These are phyloP conservation scores for Peronosclerospora sorghi DNA, from an alignment of 352 stramenopile genomes.

Conservation along the genomic window DNA sequence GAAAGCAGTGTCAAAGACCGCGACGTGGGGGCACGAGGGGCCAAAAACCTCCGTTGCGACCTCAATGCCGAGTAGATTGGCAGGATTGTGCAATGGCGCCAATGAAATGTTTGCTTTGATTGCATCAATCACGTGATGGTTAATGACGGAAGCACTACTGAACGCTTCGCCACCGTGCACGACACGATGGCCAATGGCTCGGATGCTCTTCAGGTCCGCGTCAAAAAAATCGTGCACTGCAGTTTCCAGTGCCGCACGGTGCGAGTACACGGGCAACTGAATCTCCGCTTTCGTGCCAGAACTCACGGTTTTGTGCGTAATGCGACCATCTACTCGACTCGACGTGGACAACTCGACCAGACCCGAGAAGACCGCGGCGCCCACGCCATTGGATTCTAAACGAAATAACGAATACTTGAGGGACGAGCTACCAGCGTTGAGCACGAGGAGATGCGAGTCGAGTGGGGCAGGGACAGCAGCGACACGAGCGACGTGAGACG, in stretches of 20 bases:
- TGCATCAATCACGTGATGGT: conserved; percentile 35
- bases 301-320: conserved; percentile 52
- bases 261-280: conserved; percentile 33
- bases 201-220: conserved; percentile 38
- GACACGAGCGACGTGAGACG: too few species aligned
- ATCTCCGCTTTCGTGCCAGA: conserved; percentile 44
- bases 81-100: conserved; percentile 82
- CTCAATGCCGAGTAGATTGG: conserved; percentile 79
- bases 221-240: conserved; percentile 52
- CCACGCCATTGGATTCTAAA: conserved; percentile 28
- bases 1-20: conserved; percentile 88
- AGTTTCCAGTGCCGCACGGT: conserved; percentile 50
- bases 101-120: conserved; percentile 54
- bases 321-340: conserved; percentile 42
- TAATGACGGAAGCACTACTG: conserved; percentile 43
- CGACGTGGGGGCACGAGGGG: conserved; percentile 54
- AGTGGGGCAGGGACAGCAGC: conserved; percentile 13
- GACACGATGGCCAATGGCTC: conserved; percentile 77
- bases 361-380: conserved; percentile 50
- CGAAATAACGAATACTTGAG: conserved; percentile 83
- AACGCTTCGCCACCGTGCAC: conserved; percentile 82
- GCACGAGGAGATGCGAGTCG: conserved; percentile 39
- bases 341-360: conserved; percentile 68
- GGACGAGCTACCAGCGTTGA: conserved; percentile 74
- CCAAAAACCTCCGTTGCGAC: conserved; percentile 69